Evolutionary conservation across 768 basidiomycete genomes (phyloP).

Genomic region (Leccinellum rugosiceps): DNA sequence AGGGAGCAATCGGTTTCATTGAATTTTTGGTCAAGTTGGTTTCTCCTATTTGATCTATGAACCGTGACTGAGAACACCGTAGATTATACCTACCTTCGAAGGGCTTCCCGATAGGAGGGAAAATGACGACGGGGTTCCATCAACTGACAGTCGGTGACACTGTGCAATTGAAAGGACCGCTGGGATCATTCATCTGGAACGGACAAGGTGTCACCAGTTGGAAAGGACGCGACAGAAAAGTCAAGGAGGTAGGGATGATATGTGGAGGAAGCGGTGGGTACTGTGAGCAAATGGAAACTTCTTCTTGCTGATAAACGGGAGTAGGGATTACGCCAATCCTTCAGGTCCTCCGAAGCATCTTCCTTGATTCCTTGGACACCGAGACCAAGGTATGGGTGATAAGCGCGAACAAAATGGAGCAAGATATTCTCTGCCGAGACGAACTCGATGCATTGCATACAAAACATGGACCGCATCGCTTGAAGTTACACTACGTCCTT

Average conservation of each 20-base stretch:
- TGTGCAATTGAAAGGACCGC: slow-evolving; percentile 57
- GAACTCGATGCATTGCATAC: slow-evolving; percentile 43
- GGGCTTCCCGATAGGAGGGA: slow-evolving; percentile 43
- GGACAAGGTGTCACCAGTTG: slow-evolving; percentile 39
- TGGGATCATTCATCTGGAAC: slow-evolving; percentile 54
- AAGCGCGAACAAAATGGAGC: slow-evolving; percentile 43
- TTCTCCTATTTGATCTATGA: not conserved
- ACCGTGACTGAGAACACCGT: slow-evolving; percentile 1
- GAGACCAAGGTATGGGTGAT: slow-evolving; percentile 45
- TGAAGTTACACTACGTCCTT: slow-evolving; percentile 45
- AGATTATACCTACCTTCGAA: slow-evolving; percentile 22
- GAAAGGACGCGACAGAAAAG: slow-evolving; percentile 33
- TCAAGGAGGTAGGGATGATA: slow-evolving; percentile 48
- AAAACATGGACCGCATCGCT: slow-evolving; percentile 28
- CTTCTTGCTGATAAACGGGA: not conserved
- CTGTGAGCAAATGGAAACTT: not conserved
- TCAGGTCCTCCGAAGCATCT: slow-evolving; percentile 49
- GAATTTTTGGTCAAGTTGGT: slow-evolving; percentile 54
- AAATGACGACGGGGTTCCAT: slow-evolving; percentile 48
- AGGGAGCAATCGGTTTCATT: slow-evolving; percentile 41
- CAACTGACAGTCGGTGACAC: slow-evolving; percentile 47
- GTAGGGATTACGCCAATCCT: slow-evolving; percentile 55
- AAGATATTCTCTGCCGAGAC: slow-evolving; percentile 49
- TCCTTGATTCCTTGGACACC: slow-evolving; percentile 37
- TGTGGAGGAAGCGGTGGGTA: slow-evolving; percentile 53